Evolutionary conservation across 2,329 filamentous ascomycete genomes (phyloP).

Genomic region (Pezicula carpinea): DNA sequence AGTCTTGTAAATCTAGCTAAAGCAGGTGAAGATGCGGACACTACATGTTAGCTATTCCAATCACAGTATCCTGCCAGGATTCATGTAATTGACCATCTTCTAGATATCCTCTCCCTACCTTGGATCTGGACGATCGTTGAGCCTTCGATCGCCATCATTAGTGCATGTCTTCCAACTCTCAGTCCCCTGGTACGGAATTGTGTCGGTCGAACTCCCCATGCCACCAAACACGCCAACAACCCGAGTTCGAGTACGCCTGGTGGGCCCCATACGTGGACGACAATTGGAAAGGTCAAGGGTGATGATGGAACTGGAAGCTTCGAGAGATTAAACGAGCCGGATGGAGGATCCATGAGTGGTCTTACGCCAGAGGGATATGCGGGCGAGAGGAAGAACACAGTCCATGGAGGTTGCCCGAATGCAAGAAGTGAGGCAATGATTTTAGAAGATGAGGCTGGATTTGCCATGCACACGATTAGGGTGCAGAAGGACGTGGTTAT

Average conservation of each 20-base stretch:
- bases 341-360: neutral
- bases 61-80: neutral
- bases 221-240: neutral
- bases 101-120: neutral
- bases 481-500: too few species aligned
- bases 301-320: neutral
- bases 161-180: slow-evolving; percentile 6
- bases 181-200: neutral
- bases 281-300: neutral
- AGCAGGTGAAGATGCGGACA: neutral
- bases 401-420: neutral
- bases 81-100: neutral
- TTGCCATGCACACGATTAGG: too few species aligned
- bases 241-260: neutral
- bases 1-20: neutral
- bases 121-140: slow-evolving; percentile 6
- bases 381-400: neutral
- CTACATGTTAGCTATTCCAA: slow-evolving; percentile 1
- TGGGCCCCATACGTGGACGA: neutral
- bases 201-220: neutral
- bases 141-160: slow-evolving; percentile 3
- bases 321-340: neutral
- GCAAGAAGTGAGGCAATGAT: too few species aligned
- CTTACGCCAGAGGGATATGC: neutral
- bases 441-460: too few species aligned